Evolutionary conservation across 768 basidiomycete species (phyloP), one percentile per base, ranked within the genome.

Genomic region (Dioszegia hungarica): DNA sequence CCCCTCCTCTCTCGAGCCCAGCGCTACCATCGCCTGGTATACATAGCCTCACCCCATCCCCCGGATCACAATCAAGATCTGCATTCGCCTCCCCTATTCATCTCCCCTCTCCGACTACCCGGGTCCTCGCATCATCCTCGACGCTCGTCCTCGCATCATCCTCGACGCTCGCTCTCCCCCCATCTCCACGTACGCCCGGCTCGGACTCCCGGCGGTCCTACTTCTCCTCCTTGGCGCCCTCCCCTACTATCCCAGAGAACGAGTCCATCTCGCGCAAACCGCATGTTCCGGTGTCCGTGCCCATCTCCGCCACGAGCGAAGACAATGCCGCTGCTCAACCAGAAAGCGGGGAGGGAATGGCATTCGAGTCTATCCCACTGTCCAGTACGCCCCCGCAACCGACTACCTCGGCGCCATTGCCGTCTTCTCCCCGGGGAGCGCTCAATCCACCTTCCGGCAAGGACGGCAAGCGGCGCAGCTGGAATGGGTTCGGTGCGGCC

Each of bases 281-380:
- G 15, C 17, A 12, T 8, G 14, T 51, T 5, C 49, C 49, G 4
- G 11, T 25, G 5, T 51, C 49, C 5, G 31, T 51, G 19, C 49
- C 49, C 15, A 27, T 51, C 4, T 24, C 24, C 5, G 14, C 14
- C n/a, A n/a, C n/a, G n/a, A 49, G 6, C 5, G 25, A 8, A 5
- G 43, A 22, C 10, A 22, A 45, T 15, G 15, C 45, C 9, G 45
- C 17, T n/a, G 45, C 15, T 17, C 25, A 29, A 17, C 9, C 49
- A 17, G 8, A 28, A 11, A 46, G 19, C 4, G 28, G 28, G 8
- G n/a, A 40, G 17, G 37, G 40, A 34, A 47, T n/a, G 11, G 20
- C 45, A 17, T 63, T 63, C 50, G 62, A 63, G 39, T 56, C 62
- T 19, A 57, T 63, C 4, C 50, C 58, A 24, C 24, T 63, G 1